These are phyloP conservation scores for Xylariaceae sp. DNA, from an alignment of 2,329 filamentous ascomycete species.

Conservation along the genomic window DNA sequence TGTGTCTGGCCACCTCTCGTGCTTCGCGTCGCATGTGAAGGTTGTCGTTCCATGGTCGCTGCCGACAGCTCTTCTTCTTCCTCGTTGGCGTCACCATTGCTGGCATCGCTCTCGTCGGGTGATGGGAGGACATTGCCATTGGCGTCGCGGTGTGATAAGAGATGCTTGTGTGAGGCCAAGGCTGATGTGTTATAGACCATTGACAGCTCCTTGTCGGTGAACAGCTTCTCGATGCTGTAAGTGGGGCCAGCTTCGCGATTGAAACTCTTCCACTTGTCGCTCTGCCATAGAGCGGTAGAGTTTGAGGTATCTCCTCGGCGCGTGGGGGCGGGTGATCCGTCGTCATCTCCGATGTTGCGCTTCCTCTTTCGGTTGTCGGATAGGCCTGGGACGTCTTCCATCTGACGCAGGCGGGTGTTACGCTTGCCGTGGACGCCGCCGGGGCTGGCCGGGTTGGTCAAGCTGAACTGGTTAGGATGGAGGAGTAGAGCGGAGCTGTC, in stretches of 20 bases:
- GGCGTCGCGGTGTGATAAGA: slow-evolving; percentile 55
- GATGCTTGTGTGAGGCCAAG: slow-evolving; percentile 59
- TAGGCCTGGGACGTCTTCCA: slow-evolving; percentile 56
- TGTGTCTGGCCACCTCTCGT: slow-evolving; percentile 51
- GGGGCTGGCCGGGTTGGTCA: slow-evolving; percentile 63
- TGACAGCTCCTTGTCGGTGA: slow-evolving; percentile 66
- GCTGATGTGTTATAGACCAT: slow-evolving; percentile 64
- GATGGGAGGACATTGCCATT: slow-evolving; percentile 51
- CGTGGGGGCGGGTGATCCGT: slow-evolving; percentile 60
- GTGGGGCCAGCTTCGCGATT: slow-evolving; percentile 57
- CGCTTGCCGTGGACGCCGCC: slow-evolving; percentile 63
- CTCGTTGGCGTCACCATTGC: slow-evolving; percentile 50
- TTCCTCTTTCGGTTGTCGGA: slow-evolving; percentile 62
- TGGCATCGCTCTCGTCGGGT: slow-evolving; percentile 53
- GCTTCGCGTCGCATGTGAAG: slow-evolving; percentile 63
- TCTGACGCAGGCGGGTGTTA: slow-evolving; percentile 58
- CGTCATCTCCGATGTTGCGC: slow-evolving; percentile 56
- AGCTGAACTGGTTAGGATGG: slow-evolving; percentile 66
- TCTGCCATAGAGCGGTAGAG: slow-evolving; percentile 62
- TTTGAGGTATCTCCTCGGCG: slow-evolving; percentile 55
- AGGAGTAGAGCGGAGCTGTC: slow-evolving; percentile 64
- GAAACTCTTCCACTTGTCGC: slow-evolving; percentile 53
- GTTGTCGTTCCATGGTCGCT: slow-evolving; percentile 60
- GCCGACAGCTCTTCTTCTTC: slow-evolving; percentile 50
- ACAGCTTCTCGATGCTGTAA: slow-evolving; percentile 68